Evolutionary conservation across 306 rosid genomes (phyloP), one percentile per base, ranked within the genome.

Genomic region (Vachellia pachyceras): DNA sequence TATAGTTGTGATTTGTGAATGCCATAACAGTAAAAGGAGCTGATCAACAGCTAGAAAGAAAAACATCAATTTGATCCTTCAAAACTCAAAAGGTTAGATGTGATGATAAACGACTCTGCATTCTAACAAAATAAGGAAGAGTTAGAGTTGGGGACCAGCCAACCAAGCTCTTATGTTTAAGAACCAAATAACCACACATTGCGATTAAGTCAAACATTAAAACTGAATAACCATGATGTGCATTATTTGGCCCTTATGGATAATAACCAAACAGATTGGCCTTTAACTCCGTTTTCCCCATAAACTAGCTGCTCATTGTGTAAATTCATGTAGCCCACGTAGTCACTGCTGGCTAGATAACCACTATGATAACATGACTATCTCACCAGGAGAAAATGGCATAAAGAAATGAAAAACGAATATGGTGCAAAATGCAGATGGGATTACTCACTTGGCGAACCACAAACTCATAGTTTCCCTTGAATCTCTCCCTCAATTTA

Each of bases 381-480:
- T 74, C 63, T 49, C n/a, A 41, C 54, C 69, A 72, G 25, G 47
- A 52, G 14, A 54, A 54, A 55, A 68, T 10, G 47, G 58, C 25
- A 58, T 23, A 47, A 40, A 65, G 41, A 64, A 61, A 76, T 41
- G 44, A 36, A 25, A 29, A 52, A 50, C 6, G 55, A 55, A 76
- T 42, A 15, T 42, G 49, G 84, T 63, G 45, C n/a, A n/a, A n/a
- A n/a, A n/a, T n/a, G n/a, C 60, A 40, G 75, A 72, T 72, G 42
- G 68, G 55, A 79, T 50, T 77, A 86, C 87, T 78, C 77, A 93
- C 99, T 88, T 93, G 99, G 54, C 84, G 91, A 78, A 95, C 78
- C 82, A 95, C 97, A 86, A 95, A 95, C 82, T 90, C 90, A 60
- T 65, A 86, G 94, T 95, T 95, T 64, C 97, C 92, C 91, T 95